Conservation (phyloP, 192 early-diverging fungal genomes). For the Podila epicladia region DNA sequence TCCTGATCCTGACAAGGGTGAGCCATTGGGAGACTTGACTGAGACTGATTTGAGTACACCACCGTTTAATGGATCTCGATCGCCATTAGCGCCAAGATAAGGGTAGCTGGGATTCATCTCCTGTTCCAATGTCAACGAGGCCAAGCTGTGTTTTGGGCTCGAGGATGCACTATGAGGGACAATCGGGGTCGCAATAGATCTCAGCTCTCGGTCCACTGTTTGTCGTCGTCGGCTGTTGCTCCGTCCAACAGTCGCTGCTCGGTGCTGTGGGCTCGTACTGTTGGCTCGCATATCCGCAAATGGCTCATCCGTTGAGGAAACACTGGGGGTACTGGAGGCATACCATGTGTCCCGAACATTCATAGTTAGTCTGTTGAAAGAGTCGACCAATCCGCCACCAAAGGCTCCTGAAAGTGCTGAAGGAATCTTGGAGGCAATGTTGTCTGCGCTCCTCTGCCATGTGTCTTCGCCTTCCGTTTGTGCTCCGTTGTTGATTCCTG, state of each 20-base stretch:
- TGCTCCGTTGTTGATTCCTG: neutral
- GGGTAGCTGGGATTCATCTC: conserved; percentile 23
- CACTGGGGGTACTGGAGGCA: conserved; percentile 9
- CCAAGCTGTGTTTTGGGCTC: conserved; percentile 37
- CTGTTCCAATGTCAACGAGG: conserved; percentile 35
- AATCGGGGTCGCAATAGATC: conserved; percentile 13
- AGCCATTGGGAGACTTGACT: conserved; percentile 7
- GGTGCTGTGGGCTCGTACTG: conserved; percentile 7
- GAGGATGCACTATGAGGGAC: conserved; percentile 16
- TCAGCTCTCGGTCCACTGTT: conserved; percentile 25
- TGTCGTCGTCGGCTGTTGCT: conserved; percentile 27
- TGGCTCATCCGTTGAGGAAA: neutral
- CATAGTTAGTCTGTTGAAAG: conserved; percentile 34
- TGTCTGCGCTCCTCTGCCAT: conserved; percentile 37
- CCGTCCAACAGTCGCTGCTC: conserved; percentile 36
- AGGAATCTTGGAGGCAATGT: conserved; percentile 31
- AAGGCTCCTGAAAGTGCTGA: conserved; percentile 39
- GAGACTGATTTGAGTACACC: neutral
- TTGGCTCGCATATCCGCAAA: conserved; percentile 28
- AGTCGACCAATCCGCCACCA: conserved; percentile 29
- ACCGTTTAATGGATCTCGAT: conserved; percentile 10
- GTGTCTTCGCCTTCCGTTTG: conserved; percentile 10
- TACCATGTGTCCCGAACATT: conserved; percentile 49
- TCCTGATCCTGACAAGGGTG: conserved; percentile 2
- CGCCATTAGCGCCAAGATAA: conserved; percentile 2